Percentiles rank a stretch among this genome's conserved stretches.
These are phyloP conservation scores for Myrmaecium sp. DNA, from an alignment of 2,329 filamentous ascomycete species.

Conservation along the genomic window DNA sequence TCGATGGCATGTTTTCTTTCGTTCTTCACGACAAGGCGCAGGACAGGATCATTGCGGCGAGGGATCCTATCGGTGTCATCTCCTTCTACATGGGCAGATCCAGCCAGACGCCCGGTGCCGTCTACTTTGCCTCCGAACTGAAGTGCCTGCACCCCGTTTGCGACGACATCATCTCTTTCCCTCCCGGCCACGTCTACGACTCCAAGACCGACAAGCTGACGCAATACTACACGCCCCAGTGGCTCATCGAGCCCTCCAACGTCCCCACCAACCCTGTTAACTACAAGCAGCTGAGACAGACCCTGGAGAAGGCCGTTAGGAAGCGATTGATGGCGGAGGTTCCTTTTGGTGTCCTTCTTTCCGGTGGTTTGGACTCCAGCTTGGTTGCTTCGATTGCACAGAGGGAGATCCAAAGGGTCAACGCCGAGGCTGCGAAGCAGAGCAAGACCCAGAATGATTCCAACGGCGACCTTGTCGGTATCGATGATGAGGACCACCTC, in stretches of 20 bases:
- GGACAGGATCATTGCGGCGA: slow-evolving; percentile 81
- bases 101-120: slow-evolving; percentile 62
- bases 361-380: slow-evolving; percentile 89
- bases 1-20: slow-evolving; percentile 99
- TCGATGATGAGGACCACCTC: slow-evolving; percentile 81
- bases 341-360: slow-evolving; percentile 88
- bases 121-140: slow-evolving; percentile 94
- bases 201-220: slow-evolving; percentile 74
- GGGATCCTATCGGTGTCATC: slow-evolving; percentile 92
- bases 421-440: slow-evolving; percentile 38
- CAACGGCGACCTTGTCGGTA: slow-evolving; percentile 58
- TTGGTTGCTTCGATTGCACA: slow-evolving; percentile 91
- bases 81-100: slow-evolving; percentile 92
- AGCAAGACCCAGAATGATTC: slow-evolving; percentile 19
- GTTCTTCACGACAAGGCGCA: slow-evolving; percentile 92
- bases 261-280: slow-evolving; percentile 70
- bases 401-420: slow-evolving; percentile 69
- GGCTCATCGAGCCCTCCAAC: slow-evolving; percentile 65
- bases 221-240: slow-evolving; percentile 79
- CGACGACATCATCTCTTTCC: slow-evolving; percentile 88
- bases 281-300: slow-evolving; percentile 63
- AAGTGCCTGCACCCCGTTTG: slow-evolving; percentile 88
- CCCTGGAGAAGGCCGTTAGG: slow-evolving; percentile 77
- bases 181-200: slow-evolving; percentile 90
- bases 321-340: slow-evolving; percentile 99